Conservation (phyloP, 1,139 yeast genomes). For the Candida sojae region DNA sequence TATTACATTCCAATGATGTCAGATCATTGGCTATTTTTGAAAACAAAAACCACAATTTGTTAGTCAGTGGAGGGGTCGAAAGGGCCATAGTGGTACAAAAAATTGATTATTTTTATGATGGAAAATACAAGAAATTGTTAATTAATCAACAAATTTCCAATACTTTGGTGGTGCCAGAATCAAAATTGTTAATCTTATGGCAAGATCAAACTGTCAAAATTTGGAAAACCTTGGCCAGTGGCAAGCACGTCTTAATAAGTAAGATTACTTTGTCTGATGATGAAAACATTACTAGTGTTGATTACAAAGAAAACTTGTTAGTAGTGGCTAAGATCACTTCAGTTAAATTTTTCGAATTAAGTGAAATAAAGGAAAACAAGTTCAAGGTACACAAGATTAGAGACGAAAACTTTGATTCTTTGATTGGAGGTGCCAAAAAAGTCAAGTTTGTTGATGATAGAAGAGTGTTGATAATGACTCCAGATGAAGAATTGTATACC, state of each 20-base stretch:
- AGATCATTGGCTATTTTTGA: slow-evolving; percentile 75
- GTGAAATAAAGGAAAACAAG: slow-evolving; percentile 36
- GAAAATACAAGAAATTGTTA: slow-evolving; percentile 71
- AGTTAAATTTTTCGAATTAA: slow-evolving; percentile 67
- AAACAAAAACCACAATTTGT: slow-evolving; percentile 65
- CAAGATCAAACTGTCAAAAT: slow-evolving; percentile 79
- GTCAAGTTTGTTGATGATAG: slow-evolving; percentile 46
- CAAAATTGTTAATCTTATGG: slow-evolving; percentile 70
- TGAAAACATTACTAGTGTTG: slow-evolving; percentile 74
- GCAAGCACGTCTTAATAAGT: slow-evolving; percentile 54
- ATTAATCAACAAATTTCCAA: slow-evolving; percentile 64
- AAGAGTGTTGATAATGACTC: slow-evolving; percentile 57
- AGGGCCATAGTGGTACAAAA: slow-evolving; percentile 74
- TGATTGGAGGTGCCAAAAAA: slow-evolving; percentile 57
- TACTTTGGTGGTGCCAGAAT: slow-evolving; percentile 48
- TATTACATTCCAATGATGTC: slow-evolving; percentile 87
- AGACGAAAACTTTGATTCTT: slow-evolving; percentile 47
- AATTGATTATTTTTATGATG: slow-evolving; percentile 67
- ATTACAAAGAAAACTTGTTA: slow-evolving; percentile 61
- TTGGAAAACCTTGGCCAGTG: slow-evolving; percentile 60
- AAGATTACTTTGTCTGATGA: slow-evolving; percentile 73
- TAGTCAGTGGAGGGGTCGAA: slow-evolving; percentile 92
- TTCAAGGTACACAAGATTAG: slow-evolving; percentile 54
- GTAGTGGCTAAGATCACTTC: slow-evolving; percentile 72
- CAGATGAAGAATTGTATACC: slow-evolving; percentile 63